Evolutionary conservation across 2,329 filamentous ascomycete species (phyloP).

Genomic region (Fusarium setosum): DNA sequence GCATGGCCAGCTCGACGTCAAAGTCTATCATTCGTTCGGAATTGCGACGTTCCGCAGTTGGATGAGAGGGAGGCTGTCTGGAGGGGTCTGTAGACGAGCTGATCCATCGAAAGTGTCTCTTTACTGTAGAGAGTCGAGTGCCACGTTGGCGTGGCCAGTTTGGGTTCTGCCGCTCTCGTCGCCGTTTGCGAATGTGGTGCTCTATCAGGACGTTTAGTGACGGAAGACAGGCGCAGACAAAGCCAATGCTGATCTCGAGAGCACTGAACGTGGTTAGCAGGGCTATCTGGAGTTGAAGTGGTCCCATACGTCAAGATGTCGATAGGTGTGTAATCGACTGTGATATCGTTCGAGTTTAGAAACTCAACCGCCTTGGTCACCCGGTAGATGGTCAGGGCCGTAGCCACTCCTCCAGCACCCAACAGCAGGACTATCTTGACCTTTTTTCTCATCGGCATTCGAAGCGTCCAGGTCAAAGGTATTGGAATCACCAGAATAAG

Average conservation of each 20-base stretch:
- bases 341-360: constrained; percentile 33
- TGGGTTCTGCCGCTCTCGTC: neutral
- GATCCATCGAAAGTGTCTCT: constrained; percentile 27
- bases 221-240: constrained; percentile 38
- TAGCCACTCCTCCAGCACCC: constrained; percentile 36
- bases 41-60: neutral
- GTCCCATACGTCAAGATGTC: constrained; percentile 24
- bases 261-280: constrained; percentile 7
- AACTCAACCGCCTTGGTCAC: constrained; percentile 18
- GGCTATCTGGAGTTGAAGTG: accelerated
- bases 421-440: constrained; percentile 36
- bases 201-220: constrained; percentile 33
- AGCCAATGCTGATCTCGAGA: constrained; percentile 35
- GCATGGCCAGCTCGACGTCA: constrained; percentile 37
- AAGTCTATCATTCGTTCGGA: constrained; percentile 24
- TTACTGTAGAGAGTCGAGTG: neutral
- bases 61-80: neutral
- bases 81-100: constrained; percentile 21
- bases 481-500: constrained; percentile 33
- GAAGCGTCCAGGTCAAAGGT: constrained; percentile 30
- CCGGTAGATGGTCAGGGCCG: constrained; percentile 29
- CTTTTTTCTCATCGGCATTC: constrained; percentile 28
- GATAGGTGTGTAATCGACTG: constrained; percentile 29
- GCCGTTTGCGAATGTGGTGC: constrained; percentile 20
- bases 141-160: constrained; percentile 5